These are phyloP conservation scores for Lepidium africanum DNA, from an alignment of 345 rosid genomes.

Conservation along the genomic window DNA sequence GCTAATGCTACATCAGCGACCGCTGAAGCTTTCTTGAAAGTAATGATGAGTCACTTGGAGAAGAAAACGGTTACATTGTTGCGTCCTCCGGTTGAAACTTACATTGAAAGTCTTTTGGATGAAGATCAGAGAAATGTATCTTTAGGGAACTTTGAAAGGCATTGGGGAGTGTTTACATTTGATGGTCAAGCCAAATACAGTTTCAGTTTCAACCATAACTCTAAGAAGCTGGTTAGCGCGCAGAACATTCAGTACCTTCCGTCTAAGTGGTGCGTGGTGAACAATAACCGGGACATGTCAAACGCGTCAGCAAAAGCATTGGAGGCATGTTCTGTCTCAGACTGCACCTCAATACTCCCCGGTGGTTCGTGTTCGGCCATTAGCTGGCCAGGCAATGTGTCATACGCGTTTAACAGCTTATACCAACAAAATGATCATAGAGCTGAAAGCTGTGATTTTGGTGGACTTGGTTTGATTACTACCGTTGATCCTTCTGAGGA, in stretches of 20 bases:
- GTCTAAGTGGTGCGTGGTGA: constrained; percentile 78
- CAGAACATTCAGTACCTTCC: constrained; percentile 68
- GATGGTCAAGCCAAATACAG: constrained; percentile 90
- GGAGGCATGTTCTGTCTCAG: too few species aligned
- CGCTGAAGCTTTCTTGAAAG: constrained; percentile 59
- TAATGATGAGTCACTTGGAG: constrained; percentile 51
- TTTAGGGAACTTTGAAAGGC: constrained; percentile 73
- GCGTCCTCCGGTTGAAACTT: constrained; percentile 55
- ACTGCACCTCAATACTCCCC: constrained; percentile 40
- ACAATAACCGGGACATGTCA: constrained; percentile 62
- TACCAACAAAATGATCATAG: constrained; percentile 81
- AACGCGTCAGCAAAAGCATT: constrained; percentile 47
- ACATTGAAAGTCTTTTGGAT: constrained; percentile 64
- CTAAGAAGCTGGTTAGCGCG: constrained; percentile 50
- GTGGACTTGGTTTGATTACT: constrained; percentile 79
- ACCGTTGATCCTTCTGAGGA: constrained; percentile 73
- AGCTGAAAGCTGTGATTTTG: constrained; percentile 68
- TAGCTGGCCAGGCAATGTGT: constrained; percentile 75
- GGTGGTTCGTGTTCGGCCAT: constrained; percentile 70
- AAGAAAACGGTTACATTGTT: constrained; percentile 55
- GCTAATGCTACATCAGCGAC: constrained; percentile 51
- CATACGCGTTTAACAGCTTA: constrained; percentile 82
- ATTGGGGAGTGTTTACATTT: constrained; percentile 88
- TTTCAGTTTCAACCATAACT: constrained; percentile 48
- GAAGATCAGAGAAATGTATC: constrained; percentile 58